These are phyloP conservation scores for Fusarium sororula DNA, from an alignment of 2,329 filamentous ascomycete genomes.

Conservation along the genomic window DNA sequence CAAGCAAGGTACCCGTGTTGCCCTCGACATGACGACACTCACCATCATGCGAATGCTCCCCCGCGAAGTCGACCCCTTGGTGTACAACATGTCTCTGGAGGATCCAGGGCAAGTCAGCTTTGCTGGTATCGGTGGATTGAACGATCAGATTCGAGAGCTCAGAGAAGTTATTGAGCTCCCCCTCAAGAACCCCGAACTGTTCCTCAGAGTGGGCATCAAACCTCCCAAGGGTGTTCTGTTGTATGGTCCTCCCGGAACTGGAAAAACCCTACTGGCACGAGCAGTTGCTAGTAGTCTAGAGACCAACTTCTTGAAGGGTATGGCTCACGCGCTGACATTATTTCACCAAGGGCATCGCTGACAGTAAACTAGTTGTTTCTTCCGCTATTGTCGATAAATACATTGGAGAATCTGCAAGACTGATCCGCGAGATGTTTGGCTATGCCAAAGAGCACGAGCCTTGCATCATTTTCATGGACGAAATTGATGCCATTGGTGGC, in stretches of 20 bases:
- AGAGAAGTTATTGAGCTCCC: conserved; percentile 98
- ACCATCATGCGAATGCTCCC: conserved; percentile 99
- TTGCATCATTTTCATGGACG: conserved; percentile 99
- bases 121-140: conserved; percentile 94
- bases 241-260: conserved; percentile 95
- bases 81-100: conserved; percentile 99
- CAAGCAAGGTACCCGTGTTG: conserved; percentile 97
- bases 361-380: conserved; percentile 77
- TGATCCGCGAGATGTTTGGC: conserved; percentile 99
- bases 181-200: conserved; percentile 98
- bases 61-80: conserved; percentile 95
- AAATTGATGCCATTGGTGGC: conserved; percentile 98
- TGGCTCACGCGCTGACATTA: conserved; percentile 19
- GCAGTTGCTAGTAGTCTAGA: conserved; percentile 96
- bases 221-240: conserved; percentile 96
- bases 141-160: conserved; percentile 97
- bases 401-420: conserved; percentile 94
- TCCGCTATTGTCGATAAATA: conserved; percentile 99
- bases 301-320: conserved; percentile 98
- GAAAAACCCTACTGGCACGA: conserved; percentile 93
- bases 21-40: conserved; percentile 98
- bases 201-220: conserved; percentile 97
- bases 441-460: conserved; percentile 99
- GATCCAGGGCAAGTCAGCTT: conserved; percentile 98
- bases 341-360: conserved; percentile 16